Conservation (phyloP, 2,329 filamentous ascomycete species). For the Penicillium sp. region DNA sequence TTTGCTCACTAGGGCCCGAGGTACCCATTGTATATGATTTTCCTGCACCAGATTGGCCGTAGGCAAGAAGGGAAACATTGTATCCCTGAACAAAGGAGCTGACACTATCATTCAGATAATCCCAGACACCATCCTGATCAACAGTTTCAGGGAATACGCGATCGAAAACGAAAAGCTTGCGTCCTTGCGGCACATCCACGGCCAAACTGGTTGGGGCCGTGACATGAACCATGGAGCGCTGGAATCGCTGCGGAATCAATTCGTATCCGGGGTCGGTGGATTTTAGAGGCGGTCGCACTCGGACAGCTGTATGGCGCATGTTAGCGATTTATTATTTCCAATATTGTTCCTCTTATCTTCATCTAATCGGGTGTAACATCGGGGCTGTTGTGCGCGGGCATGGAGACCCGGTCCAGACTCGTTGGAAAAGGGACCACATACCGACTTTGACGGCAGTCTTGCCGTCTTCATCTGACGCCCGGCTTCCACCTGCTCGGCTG, state of each 20-base stretch:
- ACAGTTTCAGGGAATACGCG: slow-evolving; percentile 86
- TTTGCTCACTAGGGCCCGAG: slow-evolving; percentile 79
- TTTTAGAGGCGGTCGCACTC: slow-evolving; percentile 84
- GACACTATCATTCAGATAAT: slow-evolving; percentile 90
- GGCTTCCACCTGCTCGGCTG: slow-evolving; percentile 75
- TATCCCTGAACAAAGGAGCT: slow-evolving; percentile 91
- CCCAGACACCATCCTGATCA: slow-evolving; percentile 88
- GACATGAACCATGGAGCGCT: slow-evolving; percentile 88
- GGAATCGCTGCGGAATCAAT: slow-evolving; percentile 93
- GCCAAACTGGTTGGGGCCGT: slow-evolving; percentile 82
- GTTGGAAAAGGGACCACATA: slow-evolving; percentile 57
- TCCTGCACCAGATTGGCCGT: slow-evolving; percentile 95
- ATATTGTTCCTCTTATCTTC: background rate
- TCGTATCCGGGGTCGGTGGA: slow-evolving; percentile 89
- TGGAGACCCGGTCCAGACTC: slow-evolving; percentile 6
- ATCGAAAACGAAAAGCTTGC: slow-evolving; percentile 96
- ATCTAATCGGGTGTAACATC: background rate
- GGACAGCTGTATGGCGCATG: slow-evolving; percentile 68
- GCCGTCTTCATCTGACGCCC: slow-evolving; percentile 85
- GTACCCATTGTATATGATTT: slow-evolving; percentile 99
- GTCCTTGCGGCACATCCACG: slow-evolving; percentile 88
- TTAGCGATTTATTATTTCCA: background rate
- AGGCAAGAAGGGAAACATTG: slow-evolving; percentile 96
- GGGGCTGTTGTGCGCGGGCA: slow-evolving; percentile 2
- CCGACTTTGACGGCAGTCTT: slow-evolving; percentile 96